A percentile compares a stretch with the other conserved stretches of the same genome.
phyloP scores from a whole-genome alignment of 441 rosid species.

The Kokia cookei region DNA sequence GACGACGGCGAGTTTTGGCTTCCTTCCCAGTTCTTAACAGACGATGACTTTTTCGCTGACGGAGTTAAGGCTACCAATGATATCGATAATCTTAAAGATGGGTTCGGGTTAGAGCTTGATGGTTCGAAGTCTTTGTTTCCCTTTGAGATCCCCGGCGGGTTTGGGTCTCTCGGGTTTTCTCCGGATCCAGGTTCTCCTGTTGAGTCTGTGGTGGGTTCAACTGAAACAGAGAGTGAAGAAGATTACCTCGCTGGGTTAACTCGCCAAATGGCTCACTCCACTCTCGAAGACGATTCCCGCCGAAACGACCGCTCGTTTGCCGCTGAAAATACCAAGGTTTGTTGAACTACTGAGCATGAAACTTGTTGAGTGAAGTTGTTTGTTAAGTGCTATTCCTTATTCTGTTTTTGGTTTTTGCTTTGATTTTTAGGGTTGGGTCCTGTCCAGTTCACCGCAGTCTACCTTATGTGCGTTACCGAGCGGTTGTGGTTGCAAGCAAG shows the following conservation, averaged over 20 bases:
- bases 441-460: conserved; percentile 58
- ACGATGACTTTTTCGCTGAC: conserved; percentile 41
- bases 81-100: not conserved
- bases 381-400: not conserved
- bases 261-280: conserved; percentile 37
- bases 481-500: conserved; percentile 34
- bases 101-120: conserved; percentile 12
- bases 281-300: conserved; percentile 33
- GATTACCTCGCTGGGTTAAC: conserved; percentile 38
- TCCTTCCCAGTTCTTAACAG: conserved; percentile 68
- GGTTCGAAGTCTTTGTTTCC: conserved; percentile 18
- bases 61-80: conserved; percentile 1
- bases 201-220: conserved; percentile 47
- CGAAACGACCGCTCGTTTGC: conserved; percentile 1
- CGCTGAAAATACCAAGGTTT: conserved; percentile 28
- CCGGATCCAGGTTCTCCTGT: conserved; percentile 53
- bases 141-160: conserved; percentile 26
- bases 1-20: conserved; percentile 74
- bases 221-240: conserved; percentile 57
- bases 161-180: conserved; percentile 24
- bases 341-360: too few relatives aligned
- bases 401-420: not conserved
- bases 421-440: conserved; percentile 24
- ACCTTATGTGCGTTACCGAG: conserved; percentile 34
- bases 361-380: not conserved